Percentiles rank a stretch among this genome's conserved stretches.
phyloP scores from a whole-genome alignment of 306 rosid species.

The Rosa rugosa region DNA sequence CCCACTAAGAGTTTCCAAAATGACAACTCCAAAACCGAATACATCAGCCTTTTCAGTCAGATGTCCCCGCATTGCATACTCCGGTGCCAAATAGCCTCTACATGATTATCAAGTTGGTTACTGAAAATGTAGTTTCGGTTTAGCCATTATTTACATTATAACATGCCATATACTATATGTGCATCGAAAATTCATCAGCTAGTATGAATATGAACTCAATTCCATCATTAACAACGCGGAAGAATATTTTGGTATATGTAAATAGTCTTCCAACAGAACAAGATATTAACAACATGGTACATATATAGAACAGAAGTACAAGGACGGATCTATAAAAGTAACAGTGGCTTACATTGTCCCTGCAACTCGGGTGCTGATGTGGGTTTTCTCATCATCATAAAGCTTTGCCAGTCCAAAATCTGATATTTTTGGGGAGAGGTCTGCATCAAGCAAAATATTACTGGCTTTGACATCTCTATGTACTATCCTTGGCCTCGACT shows the following conservation, averaged over 20 bases:
- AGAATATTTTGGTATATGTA: not conserved
- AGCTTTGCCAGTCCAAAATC: constrained; percentile 48
- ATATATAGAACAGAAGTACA: not conserved
- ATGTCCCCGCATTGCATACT: constrained; percentile 29
- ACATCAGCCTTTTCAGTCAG: constrained; percentile 26
- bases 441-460: constrained; percentile 34
- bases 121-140: not conserved
- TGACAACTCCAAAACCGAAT: constrained; percentile 26
- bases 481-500: constrained; percentile 32
- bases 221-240: not conserved
- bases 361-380: constrained; percentile 38
- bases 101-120: not conserved
- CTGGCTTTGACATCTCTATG: constrained; percentile 46
- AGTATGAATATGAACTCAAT: not conserved
- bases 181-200: too few relatives aligned
- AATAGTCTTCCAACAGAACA: not conserved
- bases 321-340: not conserved
- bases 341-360: constrained; percentile 34
- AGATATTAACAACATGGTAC: not conserved
- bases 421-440: constrained; percentile 30
- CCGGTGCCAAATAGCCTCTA: constrained; percentile 37
- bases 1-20: constrained; percentile 29
- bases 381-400: constrained; percentile 33
- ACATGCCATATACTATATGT: not conserved
- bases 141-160: too few relatives aligned